These are phyloP conservation scores for Rhizopogon roseolus DNA, from an alignment of 768 basidiomycete genomes.

Conservation along the genomic window DNA sequence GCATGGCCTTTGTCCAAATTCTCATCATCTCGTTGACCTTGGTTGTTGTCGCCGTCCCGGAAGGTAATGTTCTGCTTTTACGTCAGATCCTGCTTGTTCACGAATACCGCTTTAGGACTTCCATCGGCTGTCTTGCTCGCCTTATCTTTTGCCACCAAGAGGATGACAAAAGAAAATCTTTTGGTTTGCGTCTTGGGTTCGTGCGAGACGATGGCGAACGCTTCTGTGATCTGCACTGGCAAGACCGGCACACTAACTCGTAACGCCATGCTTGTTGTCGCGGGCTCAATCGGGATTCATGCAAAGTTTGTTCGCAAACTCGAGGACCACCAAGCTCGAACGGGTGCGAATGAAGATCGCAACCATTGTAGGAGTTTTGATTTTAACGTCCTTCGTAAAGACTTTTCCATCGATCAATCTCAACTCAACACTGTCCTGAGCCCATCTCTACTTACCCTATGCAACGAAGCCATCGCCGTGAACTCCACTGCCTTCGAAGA, in stretches of 20 bases:
- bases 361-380: slow-evolving; percentile 26
- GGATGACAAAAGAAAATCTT: slow-evolving; percentile 95
- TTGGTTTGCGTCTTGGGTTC: slow-evolving; percentile 94
- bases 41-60: slow-evolving; percentile 86
- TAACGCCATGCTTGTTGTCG: slow-evolving; percentile 94
- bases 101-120: slow-evolving; percentile 47
- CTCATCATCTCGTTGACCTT: slow-evolving; percentile 93
- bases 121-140: slow-evolving; percentile 96
- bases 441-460: slow-evolving; percentile 52
- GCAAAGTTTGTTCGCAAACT: too few relatives aligned
- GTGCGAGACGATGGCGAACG: slow-evolving; percentile 99
- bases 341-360: slow-evolving; percentile 61
- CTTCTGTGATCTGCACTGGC: slow-evolving; percentile 93
- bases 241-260: slow-evolving; percentile 96
- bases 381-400: slow-evolving; percentile 34
- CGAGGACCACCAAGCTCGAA: slow-evolving; percentile 64
- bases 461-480: slow-evolving; percentile 84
- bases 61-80: slow-evolving; percentile 49
- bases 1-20: slow-evolving; percentile 87
- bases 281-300: slow-evolving; percentile 90
- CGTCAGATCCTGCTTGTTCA: neutral
- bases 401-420: slow-evolving; percentile 84
- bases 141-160: slow-evolving; percentile 93
- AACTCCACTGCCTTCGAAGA: slow-evolving; percentile 97
- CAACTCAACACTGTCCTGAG: slow-evolving; percentile 63